These are phyloP conservation scores for Karstenula rhodostoma DNA, from an alignment of 2,329 filamentous ascomycete species.

Conservation along the genomic window DNA sequence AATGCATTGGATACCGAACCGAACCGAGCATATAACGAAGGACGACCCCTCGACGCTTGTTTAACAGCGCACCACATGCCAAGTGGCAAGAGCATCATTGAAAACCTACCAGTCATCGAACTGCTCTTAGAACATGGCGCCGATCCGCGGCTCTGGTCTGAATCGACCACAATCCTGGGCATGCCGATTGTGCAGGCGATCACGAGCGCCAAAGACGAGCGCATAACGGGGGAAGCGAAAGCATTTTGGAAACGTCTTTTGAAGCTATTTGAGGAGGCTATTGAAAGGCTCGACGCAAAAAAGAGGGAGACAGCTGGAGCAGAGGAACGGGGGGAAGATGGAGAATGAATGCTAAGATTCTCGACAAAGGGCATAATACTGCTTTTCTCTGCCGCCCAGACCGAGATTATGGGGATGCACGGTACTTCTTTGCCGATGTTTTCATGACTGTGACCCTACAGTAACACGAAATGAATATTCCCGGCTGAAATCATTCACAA, in stretches of 20 bases:
- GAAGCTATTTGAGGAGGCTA: slow-evolving; percentile 20
- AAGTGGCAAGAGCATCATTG: slow-evolving; percentile 8
- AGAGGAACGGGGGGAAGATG: slow-evolving; percentile 2
- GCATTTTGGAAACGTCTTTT: slow-evolving; percentile 20
- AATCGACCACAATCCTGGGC: neutral
- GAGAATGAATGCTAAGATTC: neutral
- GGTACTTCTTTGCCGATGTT: no score
- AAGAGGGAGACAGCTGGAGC: slow-evolving; percentile 1
- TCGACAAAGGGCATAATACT: neutral
- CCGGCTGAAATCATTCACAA: no score
- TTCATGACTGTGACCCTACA: no score
- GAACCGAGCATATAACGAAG: slow-evolving; percentile 14
- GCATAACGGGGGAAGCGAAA: slow-evolving; percentile 12
- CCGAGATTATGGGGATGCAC: no score
- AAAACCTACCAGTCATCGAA: slow-evolving; percentile 70
- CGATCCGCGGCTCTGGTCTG: slow-evolving; percentile 66
- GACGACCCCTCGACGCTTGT: slow-evolving; percentile 20
- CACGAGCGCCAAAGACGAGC: slow-evolving; percentile 11
- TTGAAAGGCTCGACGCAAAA: slow-evolving; percentile 18
- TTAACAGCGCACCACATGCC: slow-evolving; percentile 17
- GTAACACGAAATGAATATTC: no score
- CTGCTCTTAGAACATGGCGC: slow-evolving; percentile 87
- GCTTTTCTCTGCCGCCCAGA: no score
- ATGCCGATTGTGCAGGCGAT: slow-evolving; percentile 15
- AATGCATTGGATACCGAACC: slow-evolving; percentile 8